Evolutionary conservation across 2,329 filamentous ascomycete species (phyloP).

Genomic region (Penicillium oxalicum): DNA sequence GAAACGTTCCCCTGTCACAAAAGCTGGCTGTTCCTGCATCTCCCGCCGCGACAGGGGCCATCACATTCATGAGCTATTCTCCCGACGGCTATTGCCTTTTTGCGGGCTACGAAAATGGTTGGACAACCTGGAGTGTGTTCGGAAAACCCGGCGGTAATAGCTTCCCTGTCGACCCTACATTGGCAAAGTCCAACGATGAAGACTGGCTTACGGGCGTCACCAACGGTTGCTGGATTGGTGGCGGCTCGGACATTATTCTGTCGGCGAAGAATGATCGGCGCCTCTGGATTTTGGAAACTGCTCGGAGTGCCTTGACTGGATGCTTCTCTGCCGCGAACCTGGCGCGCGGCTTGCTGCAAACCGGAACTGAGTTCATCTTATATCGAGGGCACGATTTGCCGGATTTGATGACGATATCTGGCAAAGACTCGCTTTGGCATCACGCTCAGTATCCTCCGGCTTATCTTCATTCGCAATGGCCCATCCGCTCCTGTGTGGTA

Average conservation of each 20-base stretch:
- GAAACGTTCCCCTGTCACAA: slow-evolving; percentile 86
- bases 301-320: slow-evolving; percentile 83
- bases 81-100: slow-evolving; percentile 96
- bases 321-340: slow-evolving; percentile 91
- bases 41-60: slow-evolving; percentile 57
- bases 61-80: slow-evolving; percentile 77
- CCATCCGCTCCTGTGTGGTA: slow-evolving; percentile 77
- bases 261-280: slow-evolving; percentile 65
- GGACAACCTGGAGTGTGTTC: slow-evolving; percentile 96
- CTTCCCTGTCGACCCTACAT: slow-evolving; percentile 62
- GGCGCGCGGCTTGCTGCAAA: slow-evolving; percentile 81
- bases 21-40: slow-evolving; percentile 66
- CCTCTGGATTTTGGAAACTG: slow-evolving; percentile 85
- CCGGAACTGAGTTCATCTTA: slow-evolving; percentile 79
- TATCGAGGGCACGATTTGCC: slow-evolving; percentile 91
- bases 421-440: slow-evolving; percentile 92
- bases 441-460: slow-evolving; percentile 75
- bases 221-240: slow-evolving; percentile 78
- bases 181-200: slow-evolving; percentile 65
- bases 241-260: slow-evolving; percentile 78
- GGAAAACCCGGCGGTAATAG: slow-evolving; percentile 82
- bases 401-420: slow-evolving; percentile 84
- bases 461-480: slow-evolving; percentile 90
- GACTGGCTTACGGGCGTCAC: slow-evolving; percentile 75
- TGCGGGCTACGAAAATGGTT: slow-evolving; percentile 84